A percentile compares a stretch with the other conserved stretches of the same genome.
Conservation (phyloP, 345 rosid species). For the Laguncularia racemosa region DNA sequence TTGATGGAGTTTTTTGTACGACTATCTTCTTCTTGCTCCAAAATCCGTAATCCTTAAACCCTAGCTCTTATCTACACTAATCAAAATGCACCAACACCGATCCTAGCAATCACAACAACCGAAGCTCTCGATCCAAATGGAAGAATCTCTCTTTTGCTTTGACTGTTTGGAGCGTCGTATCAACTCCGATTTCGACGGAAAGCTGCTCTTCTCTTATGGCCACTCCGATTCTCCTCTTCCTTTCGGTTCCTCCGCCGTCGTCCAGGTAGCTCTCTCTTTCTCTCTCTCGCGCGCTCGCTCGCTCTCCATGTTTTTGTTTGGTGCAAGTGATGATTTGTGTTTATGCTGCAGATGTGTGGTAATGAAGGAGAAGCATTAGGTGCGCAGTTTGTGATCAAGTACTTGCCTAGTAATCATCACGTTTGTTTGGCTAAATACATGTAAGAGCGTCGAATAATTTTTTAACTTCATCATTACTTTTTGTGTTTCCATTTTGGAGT, state of each 20-base stretch:
- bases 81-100: not conserved
- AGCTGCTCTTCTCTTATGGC: constrained; percentile 51
- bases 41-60: too few species aligned
- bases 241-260: constrained; percentile 66
- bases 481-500: not conserved
- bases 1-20: too few species aligned
- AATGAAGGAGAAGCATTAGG: constrained; percentile 35
- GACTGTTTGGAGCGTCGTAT: constrained; percentile 69
- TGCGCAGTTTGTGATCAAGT: constrained; percentile 51
- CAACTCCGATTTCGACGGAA: constrained; percentile 59
- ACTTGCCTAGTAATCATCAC: constrained; percentile 27
- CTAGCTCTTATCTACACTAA: too few species aligned
- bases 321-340: constrained; percentile 2
- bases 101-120: not conserved
- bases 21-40: too few species aligned
- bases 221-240: constrained; percentile 67
- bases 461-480: not conserved
- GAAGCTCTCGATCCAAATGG: constrained; percentile 1
- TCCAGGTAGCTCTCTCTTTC: constrained; percentile 31
- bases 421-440: constrained; percentile 49
- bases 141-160: constrained; percentile 29
- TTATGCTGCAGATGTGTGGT: constrained; percentile 33
- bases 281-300: not conserved
- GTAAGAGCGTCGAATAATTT: constrained; percentile 28
- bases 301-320: not conserved